These are phyloP conservation scores for Vitis cinerea DNA, from an alignment of 164 flowering plant species.

Conservation along the genomic window DNA sequence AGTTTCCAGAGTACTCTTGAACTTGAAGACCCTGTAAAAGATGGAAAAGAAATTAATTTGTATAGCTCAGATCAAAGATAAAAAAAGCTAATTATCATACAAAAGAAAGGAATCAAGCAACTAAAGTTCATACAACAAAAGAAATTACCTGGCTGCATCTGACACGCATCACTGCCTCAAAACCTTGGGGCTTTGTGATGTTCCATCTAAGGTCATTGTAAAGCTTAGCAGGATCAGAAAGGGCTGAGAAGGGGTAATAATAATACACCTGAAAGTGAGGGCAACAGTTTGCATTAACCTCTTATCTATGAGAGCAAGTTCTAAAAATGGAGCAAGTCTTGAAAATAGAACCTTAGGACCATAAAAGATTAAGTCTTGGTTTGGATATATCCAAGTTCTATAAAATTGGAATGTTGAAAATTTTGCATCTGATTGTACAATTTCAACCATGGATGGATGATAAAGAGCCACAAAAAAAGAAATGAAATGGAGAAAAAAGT, in stretches of 20 bases:
- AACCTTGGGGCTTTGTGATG: slow-evolving; percentile 94
- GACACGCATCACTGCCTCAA: slow-evolving; percentile 99
- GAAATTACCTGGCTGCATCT: slow-evolving; percentile 89
- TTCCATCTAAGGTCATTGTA: slow-evolving; percentile 99
- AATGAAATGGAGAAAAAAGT: too few species aligned
- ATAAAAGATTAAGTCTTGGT: too few species aligned
- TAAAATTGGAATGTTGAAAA: too few species aligned
- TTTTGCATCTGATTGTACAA: too few species aligned
- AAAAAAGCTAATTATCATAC: background rate
- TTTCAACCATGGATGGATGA: too few species aligned
- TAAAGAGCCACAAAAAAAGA: too few species aligned
- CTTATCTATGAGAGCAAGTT: background rate
- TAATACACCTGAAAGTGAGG: slow-evolving; percentile 69
- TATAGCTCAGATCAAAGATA: background rate
- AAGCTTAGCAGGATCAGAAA: slow-evolving; percentile 91
- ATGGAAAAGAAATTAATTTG: background rate
- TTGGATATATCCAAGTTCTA: too few species aligned
- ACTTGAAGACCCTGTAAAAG: slow-evolving; percentile 89
- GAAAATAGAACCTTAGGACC: too few species aligned
- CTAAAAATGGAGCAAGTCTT: background rate
- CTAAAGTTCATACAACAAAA: background rate
- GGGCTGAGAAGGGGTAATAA: slow-evolving; percentile 88
- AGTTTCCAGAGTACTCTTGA: slow-evolving; percentile 93
- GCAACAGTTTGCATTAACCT: background rate
- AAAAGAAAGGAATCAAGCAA: background rate